Percentiles rank a stretch among this genome's conserved stretches.
These are phyloP conservation scores for Geranium brycei DNA, from an alignment of 345 rosid species.

Conservation along the genomic window DNA sequence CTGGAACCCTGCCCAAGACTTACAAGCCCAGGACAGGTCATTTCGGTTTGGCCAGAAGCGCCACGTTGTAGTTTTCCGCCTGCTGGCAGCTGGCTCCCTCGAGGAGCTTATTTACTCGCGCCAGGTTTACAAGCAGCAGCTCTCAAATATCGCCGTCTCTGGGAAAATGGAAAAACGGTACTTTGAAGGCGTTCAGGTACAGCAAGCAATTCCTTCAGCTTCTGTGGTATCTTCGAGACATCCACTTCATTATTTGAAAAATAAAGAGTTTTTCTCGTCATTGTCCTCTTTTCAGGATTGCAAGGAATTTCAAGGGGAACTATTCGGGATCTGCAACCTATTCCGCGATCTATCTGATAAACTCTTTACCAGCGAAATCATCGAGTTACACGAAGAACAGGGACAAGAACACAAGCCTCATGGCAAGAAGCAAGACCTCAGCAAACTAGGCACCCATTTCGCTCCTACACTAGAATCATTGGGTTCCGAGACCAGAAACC, in stretches of 20 bases:
- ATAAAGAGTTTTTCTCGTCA: neutral
- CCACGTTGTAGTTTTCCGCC: constrained; percentile 85
- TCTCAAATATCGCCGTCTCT: constrained; percentile 84
- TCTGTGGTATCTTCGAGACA: neutral
- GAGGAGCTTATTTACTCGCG: constrained; percentile 85
- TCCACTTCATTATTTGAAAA: neutral
- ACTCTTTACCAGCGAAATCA: constrained; percentile 74
- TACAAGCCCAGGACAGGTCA: constrained; percentile 91
- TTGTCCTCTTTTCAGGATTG: constrained; percentile 49
- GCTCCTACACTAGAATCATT: constrained; percentile 14
- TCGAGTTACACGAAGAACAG: constrained; percentile 36
- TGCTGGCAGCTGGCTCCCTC: constrained; percentile 92
- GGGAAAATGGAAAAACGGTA: constrained; percentile 91
- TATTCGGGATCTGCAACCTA: constrained; percentile 84
- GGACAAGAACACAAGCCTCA: constrained; percentile 16
- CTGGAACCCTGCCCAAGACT: constrained; percentile 94
- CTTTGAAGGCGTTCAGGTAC: constrained; percentile 94
- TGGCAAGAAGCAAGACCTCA: constrained; percentile 15
- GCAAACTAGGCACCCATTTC: constrained; percentile 13
- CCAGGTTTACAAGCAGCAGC: constrained; percentile 92
- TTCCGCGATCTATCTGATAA: constrained; percentile 84
- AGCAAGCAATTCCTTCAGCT: neutral
- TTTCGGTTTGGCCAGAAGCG: constrained; percentile 93
- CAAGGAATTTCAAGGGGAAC: constrained; percentile 86
- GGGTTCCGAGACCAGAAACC: constrained; percentile 7